These are phyloP conservation scores for Hirsutella minnesotensis DNA, from an alignment of 2,329 filamentous ascomycete species.

Conservation along the genomic window DNA sequence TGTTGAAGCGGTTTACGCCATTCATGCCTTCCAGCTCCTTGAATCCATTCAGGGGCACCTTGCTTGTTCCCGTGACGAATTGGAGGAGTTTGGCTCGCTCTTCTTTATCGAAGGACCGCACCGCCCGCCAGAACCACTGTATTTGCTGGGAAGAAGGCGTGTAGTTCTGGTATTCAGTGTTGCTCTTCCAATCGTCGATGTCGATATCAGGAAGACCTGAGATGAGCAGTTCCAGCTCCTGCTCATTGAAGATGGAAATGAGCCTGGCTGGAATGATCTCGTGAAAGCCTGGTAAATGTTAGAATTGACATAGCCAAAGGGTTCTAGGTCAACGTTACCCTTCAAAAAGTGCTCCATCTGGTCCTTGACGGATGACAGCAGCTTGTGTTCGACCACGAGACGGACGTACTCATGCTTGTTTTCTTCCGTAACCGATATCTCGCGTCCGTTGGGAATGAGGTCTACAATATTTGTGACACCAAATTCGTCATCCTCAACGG, in stretches of 20 bases:
- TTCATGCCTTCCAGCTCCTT: slow-evolving; percentile 99
- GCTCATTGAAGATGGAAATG: slow-evolving; percentile 96
- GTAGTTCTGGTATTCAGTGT: slow-evolving; percentile 98
- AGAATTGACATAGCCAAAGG: not conserved
- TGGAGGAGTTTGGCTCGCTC: slow-evolving; percentile 94
- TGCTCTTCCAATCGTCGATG: slow-evolving; percentile 97
- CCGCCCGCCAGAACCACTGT: slow-evolving; percentile 98
- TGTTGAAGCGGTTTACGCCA: slow-evolving; percentile 94
- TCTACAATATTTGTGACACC: slow-evolving; percentile 82
- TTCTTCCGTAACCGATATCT: slow-evolving; percentile 89
- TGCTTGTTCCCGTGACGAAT: slow-evolving; percentile 96
- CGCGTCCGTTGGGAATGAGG: slow-evolving; percentile 74
- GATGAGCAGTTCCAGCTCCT: slow-evolving; percentile 91
- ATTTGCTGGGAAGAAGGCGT: slow-evolving; percentile 88
- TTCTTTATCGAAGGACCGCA: slow-evolving; percentile 97
- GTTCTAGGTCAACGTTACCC: slow-evolving; percentile 36
- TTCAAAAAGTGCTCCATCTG: slow-evolving; percentile 89
- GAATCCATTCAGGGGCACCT: slow-evolving; percentile 96
- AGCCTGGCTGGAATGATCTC: slow-evolving; percentile 93
- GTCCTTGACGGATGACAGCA: slow-evolving; percentile 83
- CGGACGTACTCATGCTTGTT: slow-evolving; percentile 98
- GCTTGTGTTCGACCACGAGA: slow-evolving; percentile 83
- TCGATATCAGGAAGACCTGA: slow-evolving; percentile 96
- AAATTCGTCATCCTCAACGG: slow-evolving; percentile 87
- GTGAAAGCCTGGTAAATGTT: slow-evolving; percentile 60